phyloP scores from a whole-genome alignment of 192 early-diverging fungal species.

The Coemansia sp. region DNA sequence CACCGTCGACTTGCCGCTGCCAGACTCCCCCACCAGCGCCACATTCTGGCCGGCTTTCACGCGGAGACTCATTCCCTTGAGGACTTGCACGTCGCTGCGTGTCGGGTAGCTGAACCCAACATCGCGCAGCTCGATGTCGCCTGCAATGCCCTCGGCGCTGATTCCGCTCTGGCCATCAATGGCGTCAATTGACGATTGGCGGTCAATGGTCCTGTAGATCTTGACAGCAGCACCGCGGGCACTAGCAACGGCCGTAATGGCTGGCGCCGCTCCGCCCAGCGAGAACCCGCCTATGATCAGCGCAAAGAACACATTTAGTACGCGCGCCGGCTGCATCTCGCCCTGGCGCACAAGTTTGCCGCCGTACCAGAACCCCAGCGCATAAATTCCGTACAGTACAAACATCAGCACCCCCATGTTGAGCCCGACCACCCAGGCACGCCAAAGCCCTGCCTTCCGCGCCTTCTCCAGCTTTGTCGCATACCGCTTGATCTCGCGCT shows the following conservation, averaged over 20 bases:
- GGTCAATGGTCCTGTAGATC: conserved; percentile 81
- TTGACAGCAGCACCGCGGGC: conserved; percentile 80
- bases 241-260: conserved; percentile 71
- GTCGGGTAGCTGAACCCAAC: conserved; percentile 85
- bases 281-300: conserved; percentile 83
- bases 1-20: conserved; percentile 85
- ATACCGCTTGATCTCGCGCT: conserved; percentile 68
- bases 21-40: conserved; percentile 88
- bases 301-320: conserved; percentile 86
- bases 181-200: conserved; percentile 75
- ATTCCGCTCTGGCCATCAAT: conserved; percentile 36
- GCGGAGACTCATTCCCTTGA: conserved; percentile 70
- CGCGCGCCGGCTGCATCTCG: conserved; percentile 53
- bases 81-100: conserved; percentile 76
- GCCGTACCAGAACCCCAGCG: conserved; percentile 86
- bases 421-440: conserved; percentile 59
- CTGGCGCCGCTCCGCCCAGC: conserved; percentile 69
- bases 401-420: conserved; percentile 77
- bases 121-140: conserved; percentile 72
- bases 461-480: conserved; percentile 62
- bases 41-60: conserved; percentile 79
- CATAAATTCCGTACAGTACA: conserved; percentile 73
- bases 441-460: conserved; percentile 62
- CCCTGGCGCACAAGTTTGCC: conserved; percentile 57
- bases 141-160: conserved; percentile 54